Evolutionary conservation across 164 flowering plant genomes (phyloP).

Genomic region (Aristolochia fimbriata): DNA sequence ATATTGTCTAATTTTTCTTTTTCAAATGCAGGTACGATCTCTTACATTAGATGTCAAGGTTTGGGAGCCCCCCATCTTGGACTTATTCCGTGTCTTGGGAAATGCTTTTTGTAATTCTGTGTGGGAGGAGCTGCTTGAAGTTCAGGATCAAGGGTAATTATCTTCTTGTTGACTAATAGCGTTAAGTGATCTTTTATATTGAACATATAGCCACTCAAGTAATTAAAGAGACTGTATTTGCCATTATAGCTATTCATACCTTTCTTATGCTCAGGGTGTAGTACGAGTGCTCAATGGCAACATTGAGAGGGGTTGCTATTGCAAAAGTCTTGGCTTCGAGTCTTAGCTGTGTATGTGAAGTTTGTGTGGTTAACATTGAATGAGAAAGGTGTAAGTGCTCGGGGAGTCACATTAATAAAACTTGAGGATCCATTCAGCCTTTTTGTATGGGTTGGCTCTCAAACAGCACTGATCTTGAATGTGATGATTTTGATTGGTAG

Average conservation of each 20-base stretch:
- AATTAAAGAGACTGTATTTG: background rate
- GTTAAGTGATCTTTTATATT: background rate
- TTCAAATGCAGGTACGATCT: constrained; percentile 72
- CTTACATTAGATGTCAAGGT: constrained; percentile 83
- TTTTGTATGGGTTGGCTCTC: too few species aligned
- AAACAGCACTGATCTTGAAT: too few species aligned
- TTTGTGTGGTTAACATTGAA: too few species aligned
- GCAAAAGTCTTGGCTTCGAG: too few species aligned
- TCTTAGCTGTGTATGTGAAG: too few species aligned
- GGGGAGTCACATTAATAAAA: too few species aligned
- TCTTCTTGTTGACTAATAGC: background rate
- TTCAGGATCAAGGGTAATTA: constrained; percentile 37
- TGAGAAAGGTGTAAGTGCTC: too few species aligned
- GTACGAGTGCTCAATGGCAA: background rate
- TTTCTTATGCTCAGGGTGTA: background rate
- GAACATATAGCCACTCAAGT: too few species aligned
- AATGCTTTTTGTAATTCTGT: constrained; percentile 76
- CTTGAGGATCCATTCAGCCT: too few species aligned
- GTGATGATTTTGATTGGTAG: too few species aligned
- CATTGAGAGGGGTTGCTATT: too few species aligned
- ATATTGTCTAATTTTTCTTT: constrained; percentile 2
- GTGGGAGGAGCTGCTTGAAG: constrained; percentile 71
- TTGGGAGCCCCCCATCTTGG: constrained; percentile 85
- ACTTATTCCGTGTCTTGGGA: constrained; percentile 60
- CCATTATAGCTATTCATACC: background rate